A percentile compares a stretch with the other conserved stretches of the same genome.
Evolutionary conservation across 192 early-diverging fungal species (phyloP).

Genomic region (Linderina pennispora): DNA sequence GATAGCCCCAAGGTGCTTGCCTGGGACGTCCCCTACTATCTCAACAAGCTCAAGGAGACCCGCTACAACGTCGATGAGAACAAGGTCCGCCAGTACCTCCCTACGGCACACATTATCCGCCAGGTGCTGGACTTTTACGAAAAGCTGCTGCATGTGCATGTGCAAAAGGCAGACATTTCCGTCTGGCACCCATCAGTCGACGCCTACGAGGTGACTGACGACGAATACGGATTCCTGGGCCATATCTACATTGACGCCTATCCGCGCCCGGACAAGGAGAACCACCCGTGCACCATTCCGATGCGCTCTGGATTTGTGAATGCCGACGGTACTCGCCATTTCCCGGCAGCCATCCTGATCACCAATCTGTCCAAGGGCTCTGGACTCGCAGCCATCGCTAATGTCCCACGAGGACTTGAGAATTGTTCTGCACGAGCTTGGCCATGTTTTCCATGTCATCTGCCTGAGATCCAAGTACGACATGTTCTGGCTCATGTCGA

Average conservation of each 20-base stretch:
- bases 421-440: slow-evolving; percentile 69
- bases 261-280: slow-evolving; percentile 60
- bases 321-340: slow-evolving; percentile 46
- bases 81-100: slow-evolving; percentile 69
- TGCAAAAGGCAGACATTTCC: slow-evolving; percentile 50
- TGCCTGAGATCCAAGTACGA: slow-evolving; percentile 58
- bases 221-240: slow-evolving; percentile 50
- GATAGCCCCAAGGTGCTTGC: slow-evolving; percentile 45
- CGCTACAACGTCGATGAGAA: slow-evolving; percentile 58
- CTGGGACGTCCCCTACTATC: slow-evolving; percentile 68
- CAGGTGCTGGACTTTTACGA: slow-evolving; percentile 62
- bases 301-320: slow-evolving; percentile 40
- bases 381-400: slow-evolving; percentile 53
- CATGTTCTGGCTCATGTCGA: slow-evolving; percentile 56
- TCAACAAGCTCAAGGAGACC: slow-evolving; percentile 52
- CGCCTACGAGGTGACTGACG: slow-evolving; percentile 59
- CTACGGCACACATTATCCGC: slow-evolving; percentile 43
- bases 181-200: slow-evolving; percentile 72
- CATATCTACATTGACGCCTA: slow-evolving; percentile 65
- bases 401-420: slow-evolving; percentile 63
- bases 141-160: slow-evolving; percentile 54
- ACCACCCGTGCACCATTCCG: slow-evolving; percentile 44
- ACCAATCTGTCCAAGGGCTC: slow-evolving; percentile 46
- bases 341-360: slow-evolving; percentile 52
- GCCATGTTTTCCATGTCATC: slow-evolving; percentile 49